Evolutionary conservation across 2,329 filamentous ascomycete genomes (phyloP).

Genomic region (Colletotrichum spinosum): DNA sequence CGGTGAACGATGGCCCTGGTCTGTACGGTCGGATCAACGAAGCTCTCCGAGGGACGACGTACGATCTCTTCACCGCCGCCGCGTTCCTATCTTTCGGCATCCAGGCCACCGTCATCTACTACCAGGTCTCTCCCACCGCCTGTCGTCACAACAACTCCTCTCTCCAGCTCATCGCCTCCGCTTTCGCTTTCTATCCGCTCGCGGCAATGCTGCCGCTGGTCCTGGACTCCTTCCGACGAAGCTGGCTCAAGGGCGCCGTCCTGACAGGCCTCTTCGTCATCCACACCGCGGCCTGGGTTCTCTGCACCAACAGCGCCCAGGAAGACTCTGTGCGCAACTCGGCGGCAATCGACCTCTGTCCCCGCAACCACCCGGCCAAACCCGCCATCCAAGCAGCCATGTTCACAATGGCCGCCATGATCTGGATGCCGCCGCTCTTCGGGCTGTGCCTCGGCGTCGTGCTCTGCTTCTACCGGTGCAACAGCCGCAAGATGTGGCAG

Average conservation of each 20-base stretch:
- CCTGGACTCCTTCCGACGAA: slow-evolving; percentile 1
- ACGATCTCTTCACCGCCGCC: slow-evolving; percentile 27
- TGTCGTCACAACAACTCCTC: slow-evolving; percentile 8
- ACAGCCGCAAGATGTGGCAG: slow-evolving; percentile 32
- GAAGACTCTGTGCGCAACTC: slow-evolving; percentile 2
- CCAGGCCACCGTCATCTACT: slow-evolving; percentile 17
- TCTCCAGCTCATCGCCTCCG: slow-evolving; percentile 23
- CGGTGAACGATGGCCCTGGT: background rate
- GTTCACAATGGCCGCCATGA: slow-evolving; percentile 33
- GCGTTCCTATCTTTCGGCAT: slow-evolving; percentile 20
- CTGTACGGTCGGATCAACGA: background rate
- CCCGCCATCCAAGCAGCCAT: slow-evolving; percentile 18
- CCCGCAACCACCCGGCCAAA: slow-evolving; percentile 4
- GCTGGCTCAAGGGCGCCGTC: slow-evolving; percentile 19
- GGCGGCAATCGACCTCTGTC: background rate
- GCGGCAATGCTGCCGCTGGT: slow-evolving; percentile 29
- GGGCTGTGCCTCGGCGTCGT: slow-evolving; percentile 26
- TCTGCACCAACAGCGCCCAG: slow-evolving; percentile 23
- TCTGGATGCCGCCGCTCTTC: slow-evolving; percentile 36
- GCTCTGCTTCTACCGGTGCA: slow-evolving; percentile 34
- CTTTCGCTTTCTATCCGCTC: slow-evolving; percentile 19
- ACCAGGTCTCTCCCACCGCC: background rate
- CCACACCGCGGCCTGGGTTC: slow-evolving; percentile 22
- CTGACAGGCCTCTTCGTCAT: slow-evolving; percentile 12
- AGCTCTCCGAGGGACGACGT: slow-evolving; percentile 14